Conservation (phyloP, 192 early-diverging fungal species). For the Coemansia sp. region DNA sequence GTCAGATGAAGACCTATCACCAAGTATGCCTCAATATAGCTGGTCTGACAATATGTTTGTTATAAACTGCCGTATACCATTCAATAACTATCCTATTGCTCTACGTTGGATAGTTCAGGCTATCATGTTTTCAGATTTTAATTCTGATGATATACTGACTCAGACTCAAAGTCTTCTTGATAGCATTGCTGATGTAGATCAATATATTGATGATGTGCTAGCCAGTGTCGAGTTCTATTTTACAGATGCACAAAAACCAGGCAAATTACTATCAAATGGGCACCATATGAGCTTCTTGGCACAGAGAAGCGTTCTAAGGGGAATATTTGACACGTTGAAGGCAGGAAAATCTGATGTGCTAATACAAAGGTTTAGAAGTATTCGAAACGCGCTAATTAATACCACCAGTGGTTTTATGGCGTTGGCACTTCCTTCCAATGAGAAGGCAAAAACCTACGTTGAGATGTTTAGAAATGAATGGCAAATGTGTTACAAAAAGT, state of each 20-base stretch:
- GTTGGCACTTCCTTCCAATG: conserved; percentile 15
- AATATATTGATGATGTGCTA: conserved; percentile 62
- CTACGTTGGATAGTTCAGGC: conserved; percentile 56
- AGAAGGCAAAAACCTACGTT: conserved; percentile 13
- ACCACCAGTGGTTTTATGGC: conserved; percentile 15
- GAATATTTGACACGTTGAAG: conserved; percentile 33
- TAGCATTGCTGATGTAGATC: conserved; percentile 66
- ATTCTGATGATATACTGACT: conserved; percentile 66
- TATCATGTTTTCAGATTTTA: conserved; percentile 68
- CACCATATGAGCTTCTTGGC: conserved; percentile 65
- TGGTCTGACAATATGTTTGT: conserved; percentile 66
- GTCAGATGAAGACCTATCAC: conserved; percentile 35
- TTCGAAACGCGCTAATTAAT: conserved; percentile 14
- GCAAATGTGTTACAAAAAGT: conserved; percentile 14
- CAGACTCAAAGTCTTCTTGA: conserved; percentile 68
- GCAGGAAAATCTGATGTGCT: conserved; percentile 11
- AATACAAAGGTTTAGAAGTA: conserved; percentile 10
- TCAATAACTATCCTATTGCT: conserved; percentile 29
- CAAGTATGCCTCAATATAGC: conserved; percentile 44
- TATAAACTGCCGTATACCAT: conserved; percentile 39
- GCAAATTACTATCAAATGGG: conserved; percentile 56
- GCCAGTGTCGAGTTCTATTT: conserved; percentile 47
- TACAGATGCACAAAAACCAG: conserved; percentile 34
- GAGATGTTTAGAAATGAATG: conserved; percentile 30
- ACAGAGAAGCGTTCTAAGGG: conserved; percentile 66